Percentiles rank a stretch among this genome's conserved stretches.
Conservation (phyloP, 345 rosid species). For the Camelina neglecta region DNA sequence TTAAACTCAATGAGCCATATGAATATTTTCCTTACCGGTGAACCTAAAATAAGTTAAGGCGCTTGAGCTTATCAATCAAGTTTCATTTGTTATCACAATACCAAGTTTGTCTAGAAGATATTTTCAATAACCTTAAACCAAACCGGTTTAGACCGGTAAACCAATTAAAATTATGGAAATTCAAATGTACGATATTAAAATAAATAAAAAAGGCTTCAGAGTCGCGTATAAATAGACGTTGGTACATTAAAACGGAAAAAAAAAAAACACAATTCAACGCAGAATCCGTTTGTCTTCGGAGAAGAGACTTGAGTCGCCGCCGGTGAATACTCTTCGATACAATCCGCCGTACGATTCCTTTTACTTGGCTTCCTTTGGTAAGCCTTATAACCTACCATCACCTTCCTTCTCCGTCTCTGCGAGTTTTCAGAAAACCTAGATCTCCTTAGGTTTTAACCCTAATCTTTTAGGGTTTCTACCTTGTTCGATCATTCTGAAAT, state of each 20-base stretch:
- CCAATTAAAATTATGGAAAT: constrained; percentile 4
- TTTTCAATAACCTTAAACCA: background rate
- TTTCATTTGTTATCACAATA: background rate
- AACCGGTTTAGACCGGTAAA: background rate
- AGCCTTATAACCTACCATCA: background rate
- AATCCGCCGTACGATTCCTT: constrained; percentile 11
- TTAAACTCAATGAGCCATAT: background rate
- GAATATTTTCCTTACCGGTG: too few relatives aligned
- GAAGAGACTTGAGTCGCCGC: constrained; percentile 12
- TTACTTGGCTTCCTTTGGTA: background rate
- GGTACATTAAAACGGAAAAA: background rate
- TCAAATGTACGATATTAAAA: background rate
- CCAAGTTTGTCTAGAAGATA: background rate
- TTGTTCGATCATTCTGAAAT: constrained; percentile 6
- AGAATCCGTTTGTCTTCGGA: background rate
- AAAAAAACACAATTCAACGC: background rate
- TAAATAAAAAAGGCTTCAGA: background rate
- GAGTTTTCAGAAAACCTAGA: constrained; percentile 10
- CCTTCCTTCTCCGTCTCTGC: background rate
- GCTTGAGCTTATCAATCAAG: background rate
- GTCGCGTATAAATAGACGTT: constrained; percentile 9
- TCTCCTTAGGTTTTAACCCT: background rate
- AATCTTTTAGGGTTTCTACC: constrained; percentile 6
- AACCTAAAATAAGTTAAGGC: background rate
- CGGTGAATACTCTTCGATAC: background rate